A percentile compares a stretch with the other conserved stretches of the same genome.
Conservation (phyloP, 305 asterid genomes). For the Striga hermonthica region DNA sequence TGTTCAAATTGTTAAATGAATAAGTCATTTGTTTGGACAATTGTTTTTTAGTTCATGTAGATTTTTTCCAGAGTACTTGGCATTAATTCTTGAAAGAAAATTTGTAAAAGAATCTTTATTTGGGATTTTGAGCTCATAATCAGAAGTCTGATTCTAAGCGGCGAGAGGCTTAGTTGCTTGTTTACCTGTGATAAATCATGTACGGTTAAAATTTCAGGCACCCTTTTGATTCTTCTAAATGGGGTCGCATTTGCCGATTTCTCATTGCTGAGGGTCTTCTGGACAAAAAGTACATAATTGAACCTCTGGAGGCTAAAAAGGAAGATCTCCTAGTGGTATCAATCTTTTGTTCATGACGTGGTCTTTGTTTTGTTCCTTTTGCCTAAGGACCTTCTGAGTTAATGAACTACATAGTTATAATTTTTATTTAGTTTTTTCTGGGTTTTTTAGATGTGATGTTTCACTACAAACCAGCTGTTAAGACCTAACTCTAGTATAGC, state of each 20-base stretch:
- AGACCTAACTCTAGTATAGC: no score
- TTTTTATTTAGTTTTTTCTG: not conserved
- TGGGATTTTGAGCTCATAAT: not conserved
- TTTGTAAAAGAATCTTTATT: not conserved
- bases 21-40: not conserved
- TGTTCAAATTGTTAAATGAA: not conserved
- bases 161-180: not conserved
- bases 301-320: conserved; percentile 76
- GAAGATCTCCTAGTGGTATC: conserved; percentile 93
- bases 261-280: conserved; percentile 61
- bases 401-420: not conserved
- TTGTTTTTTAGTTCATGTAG: not conserved
- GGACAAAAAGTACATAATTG: conserved; percentile 58
- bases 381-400: conserved; percentile 17
- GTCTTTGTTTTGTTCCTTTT: conserved; percentile 21
- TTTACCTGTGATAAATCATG: conserved; percentile 14
- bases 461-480: not conserved
- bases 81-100: not conserved
- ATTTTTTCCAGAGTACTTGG: not conserved
- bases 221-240: conserved; percentile 95
- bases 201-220: conserved; percentile 54
- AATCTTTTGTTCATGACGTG: conserved; percentile 23
- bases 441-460: not conserved
- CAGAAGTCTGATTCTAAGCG: not conserved
- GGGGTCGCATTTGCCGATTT: conserved; percentile 90